Base-by-base conservation (phyloP, 164 flowering plant species). In the Saururus chinensis region DNA sequence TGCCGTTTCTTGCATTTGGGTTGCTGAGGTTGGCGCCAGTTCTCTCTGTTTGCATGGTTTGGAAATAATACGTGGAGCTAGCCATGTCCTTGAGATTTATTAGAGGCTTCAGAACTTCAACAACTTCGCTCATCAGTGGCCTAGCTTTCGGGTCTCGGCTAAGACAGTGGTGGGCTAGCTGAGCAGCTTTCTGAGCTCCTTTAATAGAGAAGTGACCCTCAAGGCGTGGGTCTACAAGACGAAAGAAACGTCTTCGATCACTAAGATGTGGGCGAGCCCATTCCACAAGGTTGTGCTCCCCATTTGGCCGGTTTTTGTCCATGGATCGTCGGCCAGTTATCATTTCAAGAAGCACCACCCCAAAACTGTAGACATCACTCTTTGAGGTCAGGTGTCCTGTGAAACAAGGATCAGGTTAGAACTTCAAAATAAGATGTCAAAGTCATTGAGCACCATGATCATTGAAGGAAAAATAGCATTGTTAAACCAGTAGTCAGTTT, bases 341-440 rank as follows among this genome's bases (percentile, higher is more conserved):
- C 92, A 89, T 87, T 70, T 89, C 96, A 25, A 89, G 95, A 25
- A 89, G 71, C 66, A 89, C 96, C 58, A 89, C 96, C 12, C 96
- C 96, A 68, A 87, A 89, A 66, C 96, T 89, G 73, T 89, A 89
- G 40, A 89, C 96, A 68, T 89, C 96, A 62, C 96, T 89, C 74
- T 71, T 79, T 53, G 92, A 89, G 26, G 96, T 89, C 45, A 89
- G 82, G 74, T 89, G 96, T 57, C 96, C 96, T 89, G 77, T 21
- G 21, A 57, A 60, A 58, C 23, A 61, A 61, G 49, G 16, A 23
- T 19, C 30, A 45, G 17, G 49, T 45, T 45, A 45, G 49, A 45
- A 45, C 49, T 12, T 17, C 49, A 45, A 12, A 12, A 45, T 12
- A 9, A 45, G 49, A 45, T 12, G 49, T 12, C 14, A 9, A 12